Base-by-base conservation (phyloP, 495 filamentous ascomycete species). In the Bacidia gigantensis region DNA sequence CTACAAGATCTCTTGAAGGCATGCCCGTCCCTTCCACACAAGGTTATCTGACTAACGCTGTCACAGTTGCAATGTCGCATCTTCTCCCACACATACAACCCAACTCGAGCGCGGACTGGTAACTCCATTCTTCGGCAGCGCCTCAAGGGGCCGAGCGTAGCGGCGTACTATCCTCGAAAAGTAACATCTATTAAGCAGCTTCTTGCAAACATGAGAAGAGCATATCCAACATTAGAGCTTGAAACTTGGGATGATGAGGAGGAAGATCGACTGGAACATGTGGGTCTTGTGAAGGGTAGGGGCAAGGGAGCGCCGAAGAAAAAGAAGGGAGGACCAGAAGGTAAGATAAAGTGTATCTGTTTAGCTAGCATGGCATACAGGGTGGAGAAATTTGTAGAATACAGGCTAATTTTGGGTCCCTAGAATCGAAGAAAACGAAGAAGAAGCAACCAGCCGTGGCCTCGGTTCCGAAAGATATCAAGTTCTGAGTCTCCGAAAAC, bases 231-330 rank as follows among this genome's bases (percentile, higher is more conserved):
- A 0, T n/a, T 38, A 3, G 72, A 77, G 14, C 67, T 84, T 38
- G 75, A 79, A 47, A 80, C 81, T 21, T 78, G 78, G 54, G 76
- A 93, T 58, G 83, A 92, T 39, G 69, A 71, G 21, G 84, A 88
- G 65, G 83, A 87, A 46, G 83, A 89, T 54, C 76, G 90, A 58
- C 65, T 87, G 58, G 86, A 90, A 58, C 74, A 81, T 54, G 70
- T 96, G 51, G 75, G 77, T 67, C 77, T 82, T 72, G 67, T 81
- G 60, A 92, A 84, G 70, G 60, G 72, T 14, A 81, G 86, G 65
- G 92, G 89, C 46, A 97, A 97, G 69, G 86, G 84, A 12, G 75
- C 86, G 25, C 89, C 90, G 18, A 93, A 89, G 75, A 96, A 95
- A 79, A 92, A 90, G 71, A 78, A 72, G 64, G 79, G n/a, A n/a